phyloP scores from a whole-genome alignment of 192 early-diverging fungal species.

The Polychytrium aggregatum region DNA sequence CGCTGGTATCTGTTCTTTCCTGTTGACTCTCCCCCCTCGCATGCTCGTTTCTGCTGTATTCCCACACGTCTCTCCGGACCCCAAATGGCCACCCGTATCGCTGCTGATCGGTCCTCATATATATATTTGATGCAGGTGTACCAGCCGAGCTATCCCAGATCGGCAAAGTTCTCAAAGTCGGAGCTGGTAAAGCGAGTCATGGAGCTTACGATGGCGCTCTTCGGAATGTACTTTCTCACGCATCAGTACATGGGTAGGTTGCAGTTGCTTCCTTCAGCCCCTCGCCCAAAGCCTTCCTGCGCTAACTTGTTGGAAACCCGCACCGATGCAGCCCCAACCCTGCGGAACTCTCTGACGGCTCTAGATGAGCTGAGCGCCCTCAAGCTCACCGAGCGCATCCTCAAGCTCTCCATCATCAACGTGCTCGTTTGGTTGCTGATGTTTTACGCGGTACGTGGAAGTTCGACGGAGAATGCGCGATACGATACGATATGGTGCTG shows the following conservation, averaged over 20 bases:
- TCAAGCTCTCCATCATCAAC: constrained; percentile 62
- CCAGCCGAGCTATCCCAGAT: constrained; percentile 73
- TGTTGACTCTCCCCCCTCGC: no score
- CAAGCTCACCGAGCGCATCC: constrained; percentile 65
- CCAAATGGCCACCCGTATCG: no score
- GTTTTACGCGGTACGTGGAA: no score
- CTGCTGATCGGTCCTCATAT: no score
- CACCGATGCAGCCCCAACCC: no score
- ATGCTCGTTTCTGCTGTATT: no score
- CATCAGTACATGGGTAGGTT: constrained; percentile 20
- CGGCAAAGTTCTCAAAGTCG: constrained; percentile 46
- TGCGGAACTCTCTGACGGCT: constrained; percentile 62
- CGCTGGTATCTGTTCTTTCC: constrained; percentile 28
- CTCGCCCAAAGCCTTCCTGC: background rate
- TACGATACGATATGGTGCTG: no score
- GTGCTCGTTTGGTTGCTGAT: constrained; percentile 82
- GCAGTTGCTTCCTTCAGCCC: no score
- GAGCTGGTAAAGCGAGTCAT: constrained; percentile 72
- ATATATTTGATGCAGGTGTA: no score
- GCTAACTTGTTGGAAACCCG: constrained; percentile 1
- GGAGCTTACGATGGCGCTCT: constrained; percentile 52
- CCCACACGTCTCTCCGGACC: no score
- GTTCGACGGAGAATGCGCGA: no score
- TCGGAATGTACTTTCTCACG: constrained; percentile 67
- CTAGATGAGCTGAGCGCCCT: constrained; percentile 56